Evolutionary conservation across 2,329 filamentous ascomycete genomes (phyloP).

Genomic region (Fonsecaea pedrosoi): DNA sequence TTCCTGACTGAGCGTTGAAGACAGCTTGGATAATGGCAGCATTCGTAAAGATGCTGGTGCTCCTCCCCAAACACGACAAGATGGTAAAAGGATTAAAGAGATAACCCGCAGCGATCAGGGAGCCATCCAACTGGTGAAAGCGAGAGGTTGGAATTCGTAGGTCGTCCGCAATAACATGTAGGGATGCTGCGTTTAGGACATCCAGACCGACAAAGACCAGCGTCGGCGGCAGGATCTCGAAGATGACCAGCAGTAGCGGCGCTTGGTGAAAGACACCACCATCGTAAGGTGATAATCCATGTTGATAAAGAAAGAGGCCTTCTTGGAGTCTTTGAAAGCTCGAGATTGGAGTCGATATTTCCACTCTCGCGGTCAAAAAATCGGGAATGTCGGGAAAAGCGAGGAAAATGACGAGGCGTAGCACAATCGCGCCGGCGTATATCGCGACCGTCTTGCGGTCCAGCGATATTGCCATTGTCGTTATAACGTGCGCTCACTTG

Average conservation of each 20-base stretch:
- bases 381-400: constrained; percentile 83
- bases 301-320: constrained; percentile 92
- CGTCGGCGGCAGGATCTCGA: constrained; percentile 85
- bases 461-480: constrained; percentile 54
- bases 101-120: constrained; percentile 63
- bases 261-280: constrained; percentile 86
- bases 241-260: constrained; percentile 86
- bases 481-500: constrained; percentile 9
- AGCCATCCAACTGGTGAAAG: constrained; percentile 34
- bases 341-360: constrained; percentile 94
- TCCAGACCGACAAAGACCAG: constrained; percentile 83
- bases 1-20: constrained; percentile 77
- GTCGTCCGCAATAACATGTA: constrained; percentile 71
- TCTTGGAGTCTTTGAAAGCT: constrained; percentile 99
- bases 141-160: constrained; percentile 36
- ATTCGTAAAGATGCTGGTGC: constrained; percentile 87
- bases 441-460: constrained; percentile 69
- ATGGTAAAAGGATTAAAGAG: constrained; percentile 96
- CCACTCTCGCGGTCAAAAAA: constrained; percentile 86
- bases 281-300: constrained; percentile 96
- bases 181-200: constrained; percentile 78
- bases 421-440: constrained; percentile 75
- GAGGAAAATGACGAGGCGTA: constrained; percentile 80
- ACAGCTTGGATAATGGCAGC: constrained; percentile 85
- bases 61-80: constrained; percentile 85